Evolutionary conservation across 1,284 basidiomycete species (phyloP), one percentile per base, ranked within the genome.

Genomic region (Ceratobasidium sp.): DNA sequence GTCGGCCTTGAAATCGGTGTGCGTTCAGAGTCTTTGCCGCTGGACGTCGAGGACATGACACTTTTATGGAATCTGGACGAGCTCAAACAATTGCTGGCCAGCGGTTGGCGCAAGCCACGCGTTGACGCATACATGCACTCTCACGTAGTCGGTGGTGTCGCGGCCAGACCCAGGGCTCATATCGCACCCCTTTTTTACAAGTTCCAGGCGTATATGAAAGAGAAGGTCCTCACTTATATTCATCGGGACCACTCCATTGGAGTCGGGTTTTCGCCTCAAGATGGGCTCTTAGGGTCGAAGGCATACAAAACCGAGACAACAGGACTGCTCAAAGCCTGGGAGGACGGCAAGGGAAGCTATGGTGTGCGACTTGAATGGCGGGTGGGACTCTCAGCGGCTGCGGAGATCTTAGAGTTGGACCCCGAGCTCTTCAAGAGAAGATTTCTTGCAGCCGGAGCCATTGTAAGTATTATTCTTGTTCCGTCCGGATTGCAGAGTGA

Each of bases 231-330:
- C 10, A 76, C 74, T 0, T 76, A 76, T 54, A n/a, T 18, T 12
- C 74, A 76, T 67, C 52, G 74, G 4, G 74, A 76, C 60, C 10
- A 57, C 35, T 66, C 62, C 1, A 52, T 54, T 16, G 74, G 74
- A 20, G 30, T 27, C 20, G 62, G 30, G 3, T 76, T 76, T 35
- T 66, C 62, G 6, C 74, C 74, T 23, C 16, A 30, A n/a, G 62
- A 76, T 16, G 64, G 50, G 1, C 23, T 76, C 10, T 1, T 30
- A 1, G 33, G 52, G 1, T 30, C 35, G 1, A 2, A 33, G 7
- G 35, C 2, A 1, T 76, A 66, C 38, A 5, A 1, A 1, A 41
- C 7, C 10, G 30, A 76, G 33, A 66, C 27, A 3, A 7, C 12
- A 4, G 2, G 18, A 14, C n/a, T 67, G 20, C 14, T 5, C 3